Conservation (phyloP, 495 filamentous ascomycete species). For the Hyaloscypha finlandica region DNA sequence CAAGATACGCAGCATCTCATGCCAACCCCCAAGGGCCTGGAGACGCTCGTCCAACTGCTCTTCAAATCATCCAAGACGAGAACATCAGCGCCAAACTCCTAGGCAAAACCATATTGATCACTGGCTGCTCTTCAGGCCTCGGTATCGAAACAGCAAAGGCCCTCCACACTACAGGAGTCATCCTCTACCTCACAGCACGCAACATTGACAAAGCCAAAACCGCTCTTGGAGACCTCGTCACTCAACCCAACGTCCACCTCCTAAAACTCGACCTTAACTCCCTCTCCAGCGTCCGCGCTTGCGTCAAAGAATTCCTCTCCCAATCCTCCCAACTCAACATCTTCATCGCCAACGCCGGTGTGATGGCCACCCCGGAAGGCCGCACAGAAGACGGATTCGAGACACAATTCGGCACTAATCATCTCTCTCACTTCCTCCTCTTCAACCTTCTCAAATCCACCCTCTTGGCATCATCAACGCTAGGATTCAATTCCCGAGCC, state of each 20-base stretch:
- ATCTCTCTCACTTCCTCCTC: conserved; percentile 68
- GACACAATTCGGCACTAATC: conserved; percentile 68
- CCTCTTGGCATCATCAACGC: conserved; percentile 50
- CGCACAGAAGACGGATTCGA: conserved; percentile 64
- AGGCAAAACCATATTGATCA: not conserved
- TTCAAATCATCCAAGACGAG: conserved; percentile 1
- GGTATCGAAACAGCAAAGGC: not conserved
- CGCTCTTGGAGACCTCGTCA: not conserved
- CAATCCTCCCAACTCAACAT: conserved; percentile 40
- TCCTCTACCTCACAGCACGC: not conserved
- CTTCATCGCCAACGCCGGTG: conserved; percentile 62
- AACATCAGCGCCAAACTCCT: not conserved
- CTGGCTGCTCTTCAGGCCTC: not conserved
- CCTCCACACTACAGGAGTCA: not conserved
- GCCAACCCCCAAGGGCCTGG: not conserved
- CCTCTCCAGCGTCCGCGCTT: not conserved
- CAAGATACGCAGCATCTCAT: not conserved
- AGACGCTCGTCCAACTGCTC: conserved; percentile 1
- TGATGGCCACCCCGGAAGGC: conserved; percentile 49
- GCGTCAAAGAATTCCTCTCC: not conserved
- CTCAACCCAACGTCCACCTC: not conserved
- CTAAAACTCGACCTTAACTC: not conserved
- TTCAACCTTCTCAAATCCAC: conserved; percentile 61
- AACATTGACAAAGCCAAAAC: not conserved
- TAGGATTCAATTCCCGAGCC: conserved; percentile 35